A percentile compares a stretch with the other conserved stretches of the same genome.
These are phyloP conservation scores for Plasmodium inui DNA, from an alignment of 169 alveolate species.

Conservation along the genomic window DNA sequence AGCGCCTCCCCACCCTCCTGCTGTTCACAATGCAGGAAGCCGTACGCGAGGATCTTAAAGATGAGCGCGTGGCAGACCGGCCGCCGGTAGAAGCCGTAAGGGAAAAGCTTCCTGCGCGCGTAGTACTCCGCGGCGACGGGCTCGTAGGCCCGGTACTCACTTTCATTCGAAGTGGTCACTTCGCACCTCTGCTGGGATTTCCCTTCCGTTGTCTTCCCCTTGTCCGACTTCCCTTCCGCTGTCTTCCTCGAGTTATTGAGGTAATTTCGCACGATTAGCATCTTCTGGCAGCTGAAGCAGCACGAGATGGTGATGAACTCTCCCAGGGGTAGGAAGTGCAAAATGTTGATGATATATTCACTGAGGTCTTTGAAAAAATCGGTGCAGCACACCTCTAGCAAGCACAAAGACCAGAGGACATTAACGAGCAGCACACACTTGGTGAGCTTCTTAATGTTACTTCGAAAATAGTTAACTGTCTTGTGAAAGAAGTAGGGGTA, in stretches of 20 bases:
- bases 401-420: constrained; percentile 45
- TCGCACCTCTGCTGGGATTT: neutral
- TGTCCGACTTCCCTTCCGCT: too few species aligned
- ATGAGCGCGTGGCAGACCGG: constrained; percentile 42
- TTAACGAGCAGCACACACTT: constrained; percentile 54
- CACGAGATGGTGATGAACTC: constrained; percentile 71
- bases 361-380: constrained; percentile 55
- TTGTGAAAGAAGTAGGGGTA: constrained; percentile 66
- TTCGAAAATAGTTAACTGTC: constrained; percentile 30
- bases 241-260: neutral
- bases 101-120: constrained; percentile 37
- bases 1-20: neutral
- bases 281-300: constrained; percentile 56
- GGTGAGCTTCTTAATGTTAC: constrained; percentile 39
- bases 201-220: constrained; percentile 3
- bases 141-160: constrained; percentile 43
- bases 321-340: constrained; percentile 26
- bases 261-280: constrained; percentile 17
- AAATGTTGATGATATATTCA: constrained; percentile 41
- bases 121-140: constrained; percentile 7
- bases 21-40: constrained; percentile 51
- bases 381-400: constrained; percentile 18
- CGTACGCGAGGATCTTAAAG: constrained; percentile 52
- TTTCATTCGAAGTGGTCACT: neutral
- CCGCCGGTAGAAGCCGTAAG: constrained; percentile 34